phyloP scores from a whole-genome alignment of 257 asterid genomes.

The Nicotiana tomentosiformis region DNA sequence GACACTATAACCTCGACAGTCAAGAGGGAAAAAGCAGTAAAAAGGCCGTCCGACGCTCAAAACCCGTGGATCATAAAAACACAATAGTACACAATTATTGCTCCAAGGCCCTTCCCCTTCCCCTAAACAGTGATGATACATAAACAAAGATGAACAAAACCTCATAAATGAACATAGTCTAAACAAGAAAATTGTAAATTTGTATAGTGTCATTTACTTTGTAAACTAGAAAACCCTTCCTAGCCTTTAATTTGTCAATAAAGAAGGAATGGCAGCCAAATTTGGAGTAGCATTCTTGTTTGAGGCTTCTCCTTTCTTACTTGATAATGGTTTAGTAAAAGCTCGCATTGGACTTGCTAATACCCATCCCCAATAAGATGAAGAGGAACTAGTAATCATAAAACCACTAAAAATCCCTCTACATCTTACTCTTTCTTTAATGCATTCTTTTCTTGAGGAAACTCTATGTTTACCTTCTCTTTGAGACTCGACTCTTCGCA shows the following conservation, averaged over 20 bases:
- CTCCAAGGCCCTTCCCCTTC: too few relatives aligned
- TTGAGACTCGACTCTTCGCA: constrained; percentile 88
- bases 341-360: constrained; percentile 95
- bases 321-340: constrained; percentile 46
- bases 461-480: constrained; percentile 73
- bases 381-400: constrained; percentile 67
- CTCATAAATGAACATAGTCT: neutral
- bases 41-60: too few relatives aligned
- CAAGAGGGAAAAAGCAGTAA: too few relatives aligned
- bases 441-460: constrained; percentile 48
- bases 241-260: constrained; percentile 62
- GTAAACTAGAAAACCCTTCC: neutral
- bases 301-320: constrained; percentile 42
- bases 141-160: neutral
- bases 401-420: constrained; percentile 89
- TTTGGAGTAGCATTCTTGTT: constrained; percentile 61
- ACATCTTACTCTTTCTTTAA: constrained; percentile 75
- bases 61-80: too few relatives aligned
- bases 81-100: too few relatives aligned
- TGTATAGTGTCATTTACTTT: neutral
- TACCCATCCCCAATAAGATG: constrained; percentile 94
- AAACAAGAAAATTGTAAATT: neutral
- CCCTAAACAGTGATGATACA: too few relatives aligned
- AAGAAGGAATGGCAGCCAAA: constrained; percentile 76
- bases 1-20: too few relatives aligned